Percentiles rank a stretch among this genome's conserved stretches.
phyloP scores from a whole-genome alignment of 441 rosid species.

The Pelargonium australe region DNA sequence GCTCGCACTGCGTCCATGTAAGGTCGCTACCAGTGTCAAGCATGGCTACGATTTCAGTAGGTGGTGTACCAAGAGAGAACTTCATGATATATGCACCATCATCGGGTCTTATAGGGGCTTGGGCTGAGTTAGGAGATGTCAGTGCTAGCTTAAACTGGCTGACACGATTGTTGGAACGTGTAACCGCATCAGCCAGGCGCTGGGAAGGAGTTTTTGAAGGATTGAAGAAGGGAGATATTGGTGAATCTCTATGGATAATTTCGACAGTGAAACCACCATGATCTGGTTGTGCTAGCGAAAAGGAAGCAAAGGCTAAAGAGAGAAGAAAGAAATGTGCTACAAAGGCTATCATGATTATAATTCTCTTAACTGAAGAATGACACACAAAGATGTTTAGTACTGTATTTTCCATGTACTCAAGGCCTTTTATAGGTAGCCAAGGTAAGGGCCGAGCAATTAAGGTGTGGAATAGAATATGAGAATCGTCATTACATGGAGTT shows the following conservation, averaged over 20 bases:
- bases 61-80: constrained; percentile 30
- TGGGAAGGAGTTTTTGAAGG: constrained; percentile 1
- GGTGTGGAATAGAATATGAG: too few relatives aligned
- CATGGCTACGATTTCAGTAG: constrained; percentile 12
- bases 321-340: neutral
- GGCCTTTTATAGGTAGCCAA: too few relatives aligned
- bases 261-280: constrained; percentile 20
- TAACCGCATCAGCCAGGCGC: constrained; percentile 17
- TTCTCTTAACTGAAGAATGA: too few relatives aligned
- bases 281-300: neutral
- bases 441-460: too few relatives aligned
- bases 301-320: neutral
- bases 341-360: neutral
- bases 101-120: neutral
- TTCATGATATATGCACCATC: constrained; percentile 23
- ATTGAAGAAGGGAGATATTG: constrained; percentile 23
- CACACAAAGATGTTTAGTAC: too few relatives aligned
- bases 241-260: constrained; percentile 24
- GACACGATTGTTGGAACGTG: constrained; percentile 16
- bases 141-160: neutral
- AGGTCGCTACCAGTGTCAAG: constrained; percentile 37
- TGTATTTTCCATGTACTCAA: too few relatives aligned
- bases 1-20: constrained; percentile 35
- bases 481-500: too few relatives aligned
- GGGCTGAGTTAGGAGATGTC: neutral